Evolutionary conservation across 805 yeast species (phyloP).

Genomic region (Zygoascus flipseniorum): DNA sequence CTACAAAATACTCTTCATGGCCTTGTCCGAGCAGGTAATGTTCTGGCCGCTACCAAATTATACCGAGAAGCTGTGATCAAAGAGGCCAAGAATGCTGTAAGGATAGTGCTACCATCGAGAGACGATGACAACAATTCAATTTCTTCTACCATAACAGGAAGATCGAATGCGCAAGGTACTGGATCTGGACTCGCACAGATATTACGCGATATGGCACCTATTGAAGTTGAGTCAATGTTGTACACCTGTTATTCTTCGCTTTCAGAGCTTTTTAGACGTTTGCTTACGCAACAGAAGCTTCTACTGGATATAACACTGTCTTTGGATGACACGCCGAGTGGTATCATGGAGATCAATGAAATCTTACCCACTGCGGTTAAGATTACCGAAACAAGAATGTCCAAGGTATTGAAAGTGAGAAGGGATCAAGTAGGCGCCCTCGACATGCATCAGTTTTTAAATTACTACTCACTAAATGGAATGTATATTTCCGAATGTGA

Average conservation of each 20-base stretch:
- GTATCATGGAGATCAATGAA: conserved; percentile 48
- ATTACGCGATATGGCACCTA: conserved; percentile 59
- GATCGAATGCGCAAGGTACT: conserved; percentile 25
- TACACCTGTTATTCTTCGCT: conserved; percentile 49
- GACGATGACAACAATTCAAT: conserved; percentile 26
- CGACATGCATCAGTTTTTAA: conserved; percentile 52
- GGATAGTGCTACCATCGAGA: conserved; percentile 47
- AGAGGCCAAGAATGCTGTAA: conserved; percentile 67
- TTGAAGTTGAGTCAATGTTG: conserved; percentile 69
- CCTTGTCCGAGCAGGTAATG: conserved; percentile 51
- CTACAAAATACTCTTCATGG: conserved; percentile 45
- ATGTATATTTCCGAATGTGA: conserved; percentile 79
- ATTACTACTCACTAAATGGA: conserved; percentile 56
- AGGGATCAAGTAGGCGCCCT: conserved; percentile 57
- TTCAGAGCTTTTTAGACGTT: conserved; percentile 64
- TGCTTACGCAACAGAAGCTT: conserved; percentile 71
- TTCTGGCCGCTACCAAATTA: conserved; percentile 49
- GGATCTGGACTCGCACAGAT: conserved; percentile 36
- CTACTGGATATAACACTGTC: conserved; percentile 54
- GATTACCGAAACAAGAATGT: conserved; percentile 64
- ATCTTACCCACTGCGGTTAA: conserved; percentile 63
- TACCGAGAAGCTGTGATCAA: conserved; percentile 62
- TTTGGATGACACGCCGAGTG: conserved; percentile 29
- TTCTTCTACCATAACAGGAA: conserved; percentile 18
- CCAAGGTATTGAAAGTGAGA: conserved; percentile 69